Conservation (phyloP, 768 basidiomycete genomes). For the Leccinum fibrillosum region DNA sequence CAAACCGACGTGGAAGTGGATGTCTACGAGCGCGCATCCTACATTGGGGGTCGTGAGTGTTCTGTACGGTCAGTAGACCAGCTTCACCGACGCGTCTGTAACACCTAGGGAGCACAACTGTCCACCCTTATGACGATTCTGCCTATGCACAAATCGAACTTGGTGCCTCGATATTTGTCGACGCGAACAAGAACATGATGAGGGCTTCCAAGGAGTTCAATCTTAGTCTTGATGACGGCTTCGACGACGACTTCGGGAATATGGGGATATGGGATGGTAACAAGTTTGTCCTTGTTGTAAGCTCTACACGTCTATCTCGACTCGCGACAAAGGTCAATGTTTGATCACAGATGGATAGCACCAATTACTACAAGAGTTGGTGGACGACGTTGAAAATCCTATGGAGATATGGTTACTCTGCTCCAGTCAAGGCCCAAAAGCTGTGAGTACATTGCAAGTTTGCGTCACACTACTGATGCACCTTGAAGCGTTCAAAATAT, state of each 20-base stretch:
- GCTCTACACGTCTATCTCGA: slow-evolving; percentile 18
- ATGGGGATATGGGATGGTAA: slow-evolving; percentile 85
- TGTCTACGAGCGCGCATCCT: slow-evolving; percentile 73
- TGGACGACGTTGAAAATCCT: slow-evolving; percentile 72
- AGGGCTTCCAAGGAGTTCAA: slow-evolving; percentile 82
- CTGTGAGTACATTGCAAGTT: slow-evolving; percentile 38
- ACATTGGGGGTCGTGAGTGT: slow-evolving; percentile 83
- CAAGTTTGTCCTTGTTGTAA: slow-evolving; percentile 61
- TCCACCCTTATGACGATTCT: slow-evolving; percentile 65
- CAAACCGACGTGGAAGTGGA: slow-evolving; percentile 74
- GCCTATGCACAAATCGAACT: slow-evolving; percentile 68
- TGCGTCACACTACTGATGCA: not conserved
- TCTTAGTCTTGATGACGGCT: slow-evolving; percentile 46
- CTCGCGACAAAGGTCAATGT: not conserved
- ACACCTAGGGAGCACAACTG: slow-evolving; percentile 65
- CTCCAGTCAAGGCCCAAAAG: slow-evolving; percentile 54
- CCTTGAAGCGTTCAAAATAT: slow-evolving; percentile 50
- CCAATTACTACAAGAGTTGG: slow-evolving; percentile 43
- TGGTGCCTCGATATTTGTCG: slow-evolving; percentile 86
- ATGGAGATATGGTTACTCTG: slow-evolving; percentile 70
- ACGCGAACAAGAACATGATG: slow-evolving; percentile 65
- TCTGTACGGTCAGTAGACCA: not conserved
- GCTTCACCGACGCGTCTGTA: slow-evolving; percentile 2
- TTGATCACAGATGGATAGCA: slow-evolving; percentile 39
- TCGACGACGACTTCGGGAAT: slow-evolving; percentile 46